Conservation (phyloP, 306 rosid species). For the Datisca glomerata region DNA sequence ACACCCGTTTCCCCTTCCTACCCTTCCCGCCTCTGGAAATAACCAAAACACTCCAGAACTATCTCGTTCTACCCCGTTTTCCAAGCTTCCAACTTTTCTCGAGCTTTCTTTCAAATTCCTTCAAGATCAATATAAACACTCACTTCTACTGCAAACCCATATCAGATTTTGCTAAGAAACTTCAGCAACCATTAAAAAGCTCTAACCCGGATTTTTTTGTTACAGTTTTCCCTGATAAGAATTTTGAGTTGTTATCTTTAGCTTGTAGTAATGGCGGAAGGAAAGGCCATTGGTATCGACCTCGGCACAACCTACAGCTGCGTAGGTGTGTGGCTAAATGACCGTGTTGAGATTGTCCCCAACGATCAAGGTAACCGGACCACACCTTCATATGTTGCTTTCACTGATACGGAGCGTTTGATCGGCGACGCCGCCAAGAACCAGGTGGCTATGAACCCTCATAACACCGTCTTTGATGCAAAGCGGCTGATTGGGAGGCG, state of each 20-base stretch:
- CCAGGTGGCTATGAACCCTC: slow-evolving; percentile 81
- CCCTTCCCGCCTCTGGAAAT: slow-evolving; percentile 14
- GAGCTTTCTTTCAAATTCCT: slow-evolving; percentile 1
- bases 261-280: slow-evolving; percentile 55
- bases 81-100: slow-evolving; percentile 1
- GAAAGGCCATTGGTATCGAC: slow-evolving; percentile 83
- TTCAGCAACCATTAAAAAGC: background rate
- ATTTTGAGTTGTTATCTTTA: background rate
- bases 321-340: slow-evolving; percentile 71
- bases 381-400: slow-evolving; percentile 80
- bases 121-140: background rate
- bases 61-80: slow-evolving; percentile 9
- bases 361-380: slow-evolving; percentile 88
- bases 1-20: background rate
- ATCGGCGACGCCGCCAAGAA: slow-evolving; percentile 87
- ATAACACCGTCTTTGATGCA: slow-evolving; percentile 74
- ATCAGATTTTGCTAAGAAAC: background rate
- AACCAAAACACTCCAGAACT: slow-evolving; percentile 22
- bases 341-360: slow-evolving; percentile 77
- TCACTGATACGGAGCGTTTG: slow-evolving; percentile 74
- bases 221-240: background rate
- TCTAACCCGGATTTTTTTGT: background rate
- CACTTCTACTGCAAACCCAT: background rate
- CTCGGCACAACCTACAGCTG: slow-evolving; percentile 90
- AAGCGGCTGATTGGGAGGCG: slow-evolving; percentile 69